Conservation (phyloP, 495 filamentous ascomycete genomes). For the Corynascus novoguineensis region DNA sequence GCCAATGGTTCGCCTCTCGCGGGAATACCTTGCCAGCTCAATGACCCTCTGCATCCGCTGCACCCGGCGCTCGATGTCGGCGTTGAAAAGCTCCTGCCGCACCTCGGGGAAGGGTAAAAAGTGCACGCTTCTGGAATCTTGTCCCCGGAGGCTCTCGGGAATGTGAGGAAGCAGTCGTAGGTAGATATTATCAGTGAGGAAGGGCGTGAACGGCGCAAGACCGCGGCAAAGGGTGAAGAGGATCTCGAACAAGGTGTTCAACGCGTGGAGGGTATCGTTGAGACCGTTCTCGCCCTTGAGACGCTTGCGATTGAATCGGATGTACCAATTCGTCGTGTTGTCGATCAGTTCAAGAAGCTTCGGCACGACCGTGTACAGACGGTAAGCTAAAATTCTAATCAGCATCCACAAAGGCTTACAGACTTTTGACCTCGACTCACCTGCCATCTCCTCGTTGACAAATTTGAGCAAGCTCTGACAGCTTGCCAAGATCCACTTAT, state of each 20-base stretch:
- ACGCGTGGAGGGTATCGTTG: conserved; percentile 74
- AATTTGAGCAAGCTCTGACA: conserved; percentile 90
- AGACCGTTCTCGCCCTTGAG: conserved; percentile 89
- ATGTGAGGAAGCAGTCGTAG: conserved; percentile 64
- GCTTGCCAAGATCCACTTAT: conserved; percentile 89
- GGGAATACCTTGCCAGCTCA: conserved; percentile 75
- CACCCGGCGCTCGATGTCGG: conserved; percentile 78
- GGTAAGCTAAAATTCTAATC: conserved; percentile 50
- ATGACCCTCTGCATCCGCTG: conserved; percentile 93
- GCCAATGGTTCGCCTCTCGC: conserved; percentile 78
- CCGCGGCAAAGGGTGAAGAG: conserved; percentile 82
- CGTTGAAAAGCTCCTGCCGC: conserved; percentile 79
- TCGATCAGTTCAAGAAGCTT: conserved; percentile 83
- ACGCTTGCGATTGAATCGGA: conserved; percentile 94
- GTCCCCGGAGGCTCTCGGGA: conserved; percentile 54
- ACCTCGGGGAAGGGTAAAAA: conserved; percentile 89
- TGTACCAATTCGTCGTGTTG: conserved; percentile 98
- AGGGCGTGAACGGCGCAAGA: conserved; percentile 91
- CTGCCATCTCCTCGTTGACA: conserved; percentile 92
- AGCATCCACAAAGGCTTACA: conserved; percentile 4
- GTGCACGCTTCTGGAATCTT: conserved; percentile 81
- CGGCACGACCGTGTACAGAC: conserved; percentile 91
- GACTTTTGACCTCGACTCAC: conserved; percentile 31
- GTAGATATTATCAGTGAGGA: conserved; percentile 94
- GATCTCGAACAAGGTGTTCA: conserved; percentile 97